A percentile compares a stretch with the other conserved stretches of the same genome.
phyloP scores from a whole-genome alignment of 805 yeast genomes.

The Schwanniomyces polymorphus region DNA sequence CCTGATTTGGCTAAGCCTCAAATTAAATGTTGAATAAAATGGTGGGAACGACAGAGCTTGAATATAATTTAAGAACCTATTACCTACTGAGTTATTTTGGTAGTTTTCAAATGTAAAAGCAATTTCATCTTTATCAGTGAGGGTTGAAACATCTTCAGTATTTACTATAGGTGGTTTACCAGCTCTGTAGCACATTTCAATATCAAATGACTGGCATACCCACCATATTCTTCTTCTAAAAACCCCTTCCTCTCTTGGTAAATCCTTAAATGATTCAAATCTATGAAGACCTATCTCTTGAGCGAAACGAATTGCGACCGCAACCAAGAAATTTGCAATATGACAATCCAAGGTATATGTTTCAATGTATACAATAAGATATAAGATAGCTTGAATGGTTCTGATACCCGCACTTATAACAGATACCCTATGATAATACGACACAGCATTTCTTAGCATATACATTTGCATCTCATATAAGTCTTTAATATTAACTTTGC shows the following conservation, averaged over 20 bases:
- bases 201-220: slow-evolving; percentile 35
- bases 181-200: slow-evolving; percentile 36
- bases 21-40: slow-evolving; percentile 3
- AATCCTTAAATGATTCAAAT: slow-evolving; percentile 23
- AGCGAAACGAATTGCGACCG: slow-evolving; percentile 39
- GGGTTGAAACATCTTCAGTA: slow-evolving; percentile 27
- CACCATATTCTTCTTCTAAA: slow-evolving; percentile 34
- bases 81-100: neutral
- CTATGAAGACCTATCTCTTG: slow-evolving; percentile 44
- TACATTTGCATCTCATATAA: slow-evolving; percentile 16
- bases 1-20: slow-evolving; percentile 25
- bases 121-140: slow-evolving; percentile 17
- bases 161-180: slow-evolving; percentile 43
- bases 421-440: slow-evolving; percentile 52
- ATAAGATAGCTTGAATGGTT: slow-evolving; percentile 52
- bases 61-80: neutral
- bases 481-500: slow-evolving; percentile 6
- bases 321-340: slow-evolving; percentile 27
- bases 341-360: slow-evolving; percentile 26
- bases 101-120: neutral
- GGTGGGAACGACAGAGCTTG: slow-evolving; percentile 2
- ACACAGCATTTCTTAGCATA: slow-evolving; percentile 35
- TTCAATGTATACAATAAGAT: slow-evolving; percentile 43
- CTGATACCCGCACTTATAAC: slow-evolving; percentile 51
- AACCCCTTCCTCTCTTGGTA: slow-evolving; percentile 19